Evolutionary conservation across 768 basidiomycete genomes (phyloP), one percentile per base, ranked within the genome.

Genomic region (Chalciporus sphaerocephalus): DNA sequence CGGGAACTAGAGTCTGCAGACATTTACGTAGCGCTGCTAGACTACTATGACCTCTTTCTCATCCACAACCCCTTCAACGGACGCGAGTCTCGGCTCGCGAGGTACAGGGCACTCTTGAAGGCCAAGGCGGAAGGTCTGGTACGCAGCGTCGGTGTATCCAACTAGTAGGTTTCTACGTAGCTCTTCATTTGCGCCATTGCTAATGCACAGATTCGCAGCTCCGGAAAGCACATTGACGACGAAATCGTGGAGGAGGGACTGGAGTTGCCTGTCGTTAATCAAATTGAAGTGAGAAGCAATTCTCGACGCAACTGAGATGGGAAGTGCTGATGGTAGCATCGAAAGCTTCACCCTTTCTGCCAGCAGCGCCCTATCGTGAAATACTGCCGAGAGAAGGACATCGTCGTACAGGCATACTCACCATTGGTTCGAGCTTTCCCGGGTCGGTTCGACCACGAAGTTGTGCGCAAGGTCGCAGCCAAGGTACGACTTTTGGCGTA

Each of bases 301-400:
- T 37, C 35, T 33, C 16, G 15, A 15, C 7, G 38, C n/a, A 37
- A 13, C 4, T 16, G 25, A 16, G 28, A 22, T 17, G n/a, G 25
- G 25, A 33, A 24, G 24, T 34, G 28, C 18, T 40, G 35, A 50
- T 22, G 22, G 24, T 39, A n/a, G 28, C 7, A 23, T 27, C 44
- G 40, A 20, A 50, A 89, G 85, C 69, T 90, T 10, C 87, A 89
- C 48, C 87, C 87, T 0, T 79, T 82, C 56, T 90, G 86, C 65
- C 89, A 92, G 61, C 89, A 92, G 60, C 74, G 72, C 20, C 73
- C 76, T 6, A 87, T 92, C 44, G 85, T 85, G 15, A 73, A 80
- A 3, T 92, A 84, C 62, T 90, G 87, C 62, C 55, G 65, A 20
- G 62, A 71, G 36, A 69, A 83, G 49, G 66, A 69, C 4, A 86